Percentiles rank a stretch among this genome's conserved stretches.
Evolutionary conservation across 768 basidiomycete genomes (phyloP).

Genomic region (Collybiopsis luxurians): DNA sequence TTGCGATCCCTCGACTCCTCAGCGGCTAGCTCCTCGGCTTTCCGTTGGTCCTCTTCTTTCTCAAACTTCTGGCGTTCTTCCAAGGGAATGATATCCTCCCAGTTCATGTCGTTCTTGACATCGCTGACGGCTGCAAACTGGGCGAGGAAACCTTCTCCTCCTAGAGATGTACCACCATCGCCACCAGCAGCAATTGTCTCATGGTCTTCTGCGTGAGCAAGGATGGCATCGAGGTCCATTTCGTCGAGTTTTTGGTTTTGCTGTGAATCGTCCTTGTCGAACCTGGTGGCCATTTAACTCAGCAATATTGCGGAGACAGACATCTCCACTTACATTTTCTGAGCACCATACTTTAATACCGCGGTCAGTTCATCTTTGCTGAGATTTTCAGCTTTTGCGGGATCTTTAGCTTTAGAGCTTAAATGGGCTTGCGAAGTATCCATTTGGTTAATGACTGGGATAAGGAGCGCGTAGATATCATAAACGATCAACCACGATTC

Average conservation of each 20-base stretch:
- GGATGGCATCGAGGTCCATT: constrained; percentile 98
- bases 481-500: constrained; percentile 1
- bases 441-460: constrained; percentile 97
- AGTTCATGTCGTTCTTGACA: constrained; percentile 97
- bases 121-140: constrained; percentile 96
- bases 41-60: constrained; percentile 73
- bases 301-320: constrained; percentile 4
- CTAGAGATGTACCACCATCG: constrained; percentile 90
- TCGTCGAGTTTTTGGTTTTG: constrained; percentile 97
- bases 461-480: constrained; percentile 2
- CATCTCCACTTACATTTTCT: constrained; percentile 74
- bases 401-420: constrained; percentile 76
- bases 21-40: constrained; percentile 66
- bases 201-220: constrained; percentile 95
- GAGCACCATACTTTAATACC: constrained; percentile 97
- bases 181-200: constrained; percentile 84
- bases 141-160: constrained; percentile 94
- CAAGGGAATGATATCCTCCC: constrained; percentile 98
- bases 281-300: constrained; percentile 47
- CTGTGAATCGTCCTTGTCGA: constrained; percentile 93
- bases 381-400: constrained; percentile 75
- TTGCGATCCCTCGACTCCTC: constrained; percentile 76
- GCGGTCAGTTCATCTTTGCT: constrained; percentile 97
- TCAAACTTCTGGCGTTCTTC: constrained; percentile 87
- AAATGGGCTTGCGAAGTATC: constrained; percentile 98